Evolutionary conservation across 2,329 filamentous ascomycete genomes (phyloP), one percentile per base, ranked within the genome.

Genomic region (Eutypa lata): DNA sequence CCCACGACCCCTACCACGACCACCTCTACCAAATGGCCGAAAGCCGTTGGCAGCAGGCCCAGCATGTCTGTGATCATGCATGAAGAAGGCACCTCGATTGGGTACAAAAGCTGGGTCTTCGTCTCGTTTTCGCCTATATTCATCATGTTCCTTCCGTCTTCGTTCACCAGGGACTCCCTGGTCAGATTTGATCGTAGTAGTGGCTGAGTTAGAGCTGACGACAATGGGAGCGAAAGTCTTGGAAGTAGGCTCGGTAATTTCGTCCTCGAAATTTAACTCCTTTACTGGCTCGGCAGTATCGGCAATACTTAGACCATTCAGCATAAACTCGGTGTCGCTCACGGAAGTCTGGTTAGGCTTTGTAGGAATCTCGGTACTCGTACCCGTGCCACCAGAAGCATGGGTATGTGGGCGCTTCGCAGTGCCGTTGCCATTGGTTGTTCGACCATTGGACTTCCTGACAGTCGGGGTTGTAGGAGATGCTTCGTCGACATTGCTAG

Each of bases 31-130:
- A 68, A 87, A 88, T 13, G 86, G 83, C 53, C 89, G 80, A 71
- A 93, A 91, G 50, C 88, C 88, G 71, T 92, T 93, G 50, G 86
- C 82, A 59, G 86, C 84, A 44, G 87, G 82, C n/a, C 88, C 88
- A 52, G 88, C 83, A 62, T 90, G 87, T 57, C 91, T 84, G 65
- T 94, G 90, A 68, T 97, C 94, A 71, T 97, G 93, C 84, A 97
- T 91, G 76, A 97, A 97, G 77, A 97, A 97, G 57, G 90, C 88
- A 54, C 94, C 94, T 60, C 93, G 81, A 66, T 95, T 97, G 50
- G 94, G 93, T 51, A 97, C 93, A 73, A 96, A 96, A 11, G 92
- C 86, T 35, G 93, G 93, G 69, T 96, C 91, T 62, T 90, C 86
- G 67, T 96, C 91, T 62, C 90, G 83, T 70, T 90, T 90, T 73